A percentile compares a stretch with the other conserved stretches of the same genome.
Conservation (phyloP, 2,329 filamentous ascomycete genomes). For the Alternaria angustiovoidea region DNA sequence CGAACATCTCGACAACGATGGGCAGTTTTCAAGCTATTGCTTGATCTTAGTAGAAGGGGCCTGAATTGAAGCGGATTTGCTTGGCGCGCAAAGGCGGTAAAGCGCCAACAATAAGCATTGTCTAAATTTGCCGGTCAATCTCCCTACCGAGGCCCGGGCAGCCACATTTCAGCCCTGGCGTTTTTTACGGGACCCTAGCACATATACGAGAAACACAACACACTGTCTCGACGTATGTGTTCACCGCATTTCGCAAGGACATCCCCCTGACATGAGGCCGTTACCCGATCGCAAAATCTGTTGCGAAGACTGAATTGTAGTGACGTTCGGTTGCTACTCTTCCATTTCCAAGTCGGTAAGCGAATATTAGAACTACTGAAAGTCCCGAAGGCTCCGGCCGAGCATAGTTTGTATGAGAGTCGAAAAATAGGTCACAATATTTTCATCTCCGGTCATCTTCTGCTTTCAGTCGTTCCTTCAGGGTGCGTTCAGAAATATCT, state of each 20-base stretch:
- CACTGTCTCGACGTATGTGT: not conserved
- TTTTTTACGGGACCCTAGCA: not conserved
- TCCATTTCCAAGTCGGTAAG: not conserved
- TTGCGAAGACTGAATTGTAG: not conserved
- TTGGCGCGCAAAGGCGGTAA: not conserved
- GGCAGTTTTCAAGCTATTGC: not conserved
- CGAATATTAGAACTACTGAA: not conserved
- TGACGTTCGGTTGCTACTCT: not conserved
- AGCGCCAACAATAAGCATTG: not conserved
- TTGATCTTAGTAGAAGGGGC: not conserved
- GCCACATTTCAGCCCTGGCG: not conserved
- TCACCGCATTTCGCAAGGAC: not conserved
- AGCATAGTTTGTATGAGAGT: not conserved
- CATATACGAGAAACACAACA: not conserved
- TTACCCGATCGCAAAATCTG: not conserved
- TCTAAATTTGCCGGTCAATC: not conserved
- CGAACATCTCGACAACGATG: slow-evolving; percentile 1
- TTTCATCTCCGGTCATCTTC: not conserved
- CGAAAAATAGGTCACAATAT: not conserved
- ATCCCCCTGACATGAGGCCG: not conserved
- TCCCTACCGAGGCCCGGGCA: not conserved
- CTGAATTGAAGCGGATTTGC: not conserved
- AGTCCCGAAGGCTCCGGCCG: not conserved
- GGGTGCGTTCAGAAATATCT: not conserved
- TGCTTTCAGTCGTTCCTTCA: not conserved